These are phyloP conservation scores for Xylariomycetidae sp. DNA, from an alignment of 2,329 filamentous ascomycete species.

Conservation along the genomic window DNA sequence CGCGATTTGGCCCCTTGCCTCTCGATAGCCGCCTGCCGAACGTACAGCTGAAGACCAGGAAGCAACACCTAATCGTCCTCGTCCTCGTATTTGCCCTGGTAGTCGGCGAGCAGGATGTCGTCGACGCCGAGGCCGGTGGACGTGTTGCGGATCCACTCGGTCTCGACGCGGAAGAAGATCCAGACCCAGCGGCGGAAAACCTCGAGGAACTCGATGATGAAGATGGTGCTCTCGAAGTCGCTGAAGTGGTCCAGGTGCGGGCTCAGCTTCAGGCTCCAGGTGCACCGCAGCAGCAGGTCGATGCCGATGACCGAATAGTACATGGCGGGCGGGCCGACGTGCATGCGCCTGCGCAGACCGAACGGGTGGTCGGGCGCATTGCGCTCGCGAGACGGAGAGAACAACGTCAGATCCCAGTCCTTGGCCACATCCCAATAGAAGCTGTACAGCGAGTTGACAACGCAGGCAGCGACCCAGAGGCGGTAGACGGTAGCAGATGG, in stretches of 20 bases:
- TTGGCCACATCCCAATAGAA: slow-evolving; percentile 98
- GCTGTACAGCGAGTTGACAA: slow-evolving; percentile 86
- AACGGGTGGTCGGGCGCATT: slow-evolving; percentile 64
- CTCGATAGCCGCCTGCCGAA: too few relatives aligned
- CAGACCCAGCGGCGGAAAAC: slow-evolving; percentile 89
- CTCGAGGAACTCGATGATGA: slow-evolving; percentile 81
- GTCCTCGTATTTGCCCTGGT: slow-evolving; percentile 60
- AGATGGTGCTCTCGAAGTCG: slow-evolving; percentile 85
- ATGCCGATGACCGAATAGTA: slow-evolving; percentile 80
- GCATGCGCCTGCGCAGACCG: slow-evolving; percentile 70
- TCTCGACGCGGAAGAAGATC: slow-evolving; percentile 95
- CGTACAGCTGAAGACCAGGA: too few relatives aligned
- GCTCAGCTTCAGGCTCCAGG: slow-evolving; percentile 86
- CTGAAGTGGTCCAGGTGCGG: slow-evolving; percentile 77
- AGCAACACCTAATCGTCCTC: slow-evolving; percentile 30
- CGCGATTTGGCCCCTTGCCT: too few relatives aligned
- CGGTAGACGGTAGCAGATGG: slow-evolving; percentile 42
- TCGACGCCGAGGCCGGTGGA: slow-evolving; percentile 57
- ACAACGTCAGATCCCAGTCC: slow-evolving; percentile 92
- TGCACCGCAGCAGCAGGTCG: slow-evolving; percentile 79
- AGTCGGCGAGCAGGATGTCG: slow-evolving; percentile 70
- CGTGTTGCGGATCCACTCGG: slow-evolving; percentile 72
- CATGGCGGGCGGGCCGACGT: slow-evolving; percentile 65
- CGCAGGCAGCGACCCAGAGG: slow-evolving; percentile 66
- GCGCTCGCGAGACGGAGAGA: slow-evolving; percentile 56